These are phyloP conservation scores for Magnusiomyces clavatus DNA, from an alignment of 1,139 yeast genomes.

Conservation along the genomic window DNA sequence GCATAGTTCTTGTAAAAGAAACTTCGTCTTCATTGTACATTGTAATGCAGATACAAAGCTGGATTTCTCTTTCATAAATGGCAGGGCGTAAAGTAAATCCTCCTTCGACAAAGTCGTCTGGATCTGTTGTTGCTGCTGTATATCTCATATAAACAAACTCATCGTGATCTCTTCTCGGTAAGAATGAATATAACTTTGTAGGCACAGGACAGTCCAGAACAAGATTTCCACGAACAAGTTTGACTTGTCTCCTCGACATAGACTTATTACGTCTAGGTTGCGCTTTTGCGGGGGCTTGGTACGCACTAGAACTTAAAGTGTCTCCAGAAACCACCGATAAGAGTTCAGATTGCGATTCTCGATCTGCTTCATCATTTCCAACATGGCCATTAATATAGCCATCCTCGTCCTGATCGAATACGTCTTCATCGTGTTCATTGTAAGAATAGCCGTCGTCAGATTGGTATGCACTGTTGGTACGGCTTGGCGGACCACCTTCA, in stretches of 20 bases:
- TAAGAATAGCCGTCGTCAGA: conserved; percentile 25
- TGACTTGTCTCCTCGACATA: conserved; percentile 51
- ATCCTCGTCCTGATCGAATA: not conserved
- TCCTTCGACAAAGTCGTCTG: conserved; percentile 67
- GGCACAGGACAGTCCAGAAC: conserved; percentile 93
- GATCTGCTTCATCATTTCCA: not conserved
- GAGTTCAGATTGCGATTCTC: conserved; percentile 19
- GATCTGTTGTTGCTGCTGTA: conserved; percentile 87
- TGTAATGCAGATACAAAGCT: conserved; percentile 80
- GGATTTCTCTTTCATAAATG: conserved; percentile 80
- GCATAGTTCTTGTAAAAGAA: conserved; percentile 84
- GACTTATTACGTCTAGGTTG: conserved; percentile 55
- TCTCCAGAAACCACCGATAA: conserved; percentile 20
- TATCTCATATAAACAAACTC: conserved; percentile 93
- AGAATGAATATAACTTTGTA: conserved; percentile 65
- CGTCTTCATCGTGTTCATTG: conserved; percentile 24
- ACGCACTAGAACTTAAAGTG: conserved; percentile 23
- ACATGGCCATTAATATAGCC: not conserved
- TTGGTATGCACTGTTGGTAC: conserved; percentile 17
- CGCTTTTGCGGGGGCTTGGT: conserved; percentile 39
- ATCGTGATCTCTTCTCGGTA: conserved; percentile 78
- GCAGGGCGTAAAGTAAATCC: conserved; percentile 85
- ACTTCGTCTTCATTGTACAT: conserved; percentile 94
- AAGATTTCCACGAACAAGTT: conserved; percentile 68
- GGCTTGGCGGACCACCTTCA: not conserved